Evolutionary conservation across 2,329 filamentous ascomycete species (phyloP), one percentile per base, ranked within the genome.

Genomic region (Sarocladium brachiariae): DNA sequence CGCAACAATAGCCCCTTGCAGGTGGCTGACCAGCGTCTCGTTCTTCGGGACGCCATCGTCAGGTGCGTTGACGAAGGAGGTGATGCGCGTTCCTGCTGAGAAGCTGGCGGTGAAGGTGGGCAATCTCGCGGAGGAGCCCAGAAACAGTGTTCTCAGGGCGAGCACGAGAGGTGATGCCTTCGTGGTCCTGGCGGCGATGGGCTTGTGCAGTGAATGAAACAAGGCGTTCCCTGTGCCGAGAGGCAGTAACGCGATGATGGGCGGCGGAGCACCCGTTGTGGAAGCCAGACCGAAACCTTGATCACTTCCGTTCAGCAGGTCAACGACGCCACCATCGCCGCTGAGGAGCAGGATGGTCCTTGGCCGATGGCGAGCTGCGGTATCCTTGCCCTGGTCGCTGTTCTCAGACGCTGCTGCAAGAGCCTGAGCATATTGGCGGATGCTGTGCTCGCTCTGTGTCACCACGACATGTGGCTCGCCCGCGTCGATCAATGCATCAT

Each of bases 261-360:
- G 39, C 0, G 78, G 76, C 4, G 62, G 33, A 1, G 50, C 35
- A 14, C 41, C 25, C 41, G 30, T 41, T 30, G 24, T 34, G 13
- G 52, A 52, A 2, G 50, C 34, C 1, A 53, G 50, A 1, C 57
- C 56, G 23, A 61, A 56, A 10, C 65, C 16, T 19, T 50, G 30
- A 19, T 31, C 61, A 23, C 65, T 73, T 2, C 78, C 79, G 61
- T 96, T 95, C 53, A 96, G 73, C 1, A 93, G 72, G 58, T 97
- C 92, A 16, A 90, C 78, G 2, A 95, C 67, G 5, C 90, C 92
- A 13, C 92, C 92, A 64, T 97, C 92, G 6, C 92, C 92, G 46
- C 87, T 92, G 4, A 96, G 74, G 11, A 97, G 76, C 25, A 96
- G 68, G 23, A 96, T 74, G 0, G 83, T 83, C 49, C 54, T 51